Conservation (phyloP, 2,329 filamentous ascomycete genomes). For the Aspergillus neoniger region DNA sequence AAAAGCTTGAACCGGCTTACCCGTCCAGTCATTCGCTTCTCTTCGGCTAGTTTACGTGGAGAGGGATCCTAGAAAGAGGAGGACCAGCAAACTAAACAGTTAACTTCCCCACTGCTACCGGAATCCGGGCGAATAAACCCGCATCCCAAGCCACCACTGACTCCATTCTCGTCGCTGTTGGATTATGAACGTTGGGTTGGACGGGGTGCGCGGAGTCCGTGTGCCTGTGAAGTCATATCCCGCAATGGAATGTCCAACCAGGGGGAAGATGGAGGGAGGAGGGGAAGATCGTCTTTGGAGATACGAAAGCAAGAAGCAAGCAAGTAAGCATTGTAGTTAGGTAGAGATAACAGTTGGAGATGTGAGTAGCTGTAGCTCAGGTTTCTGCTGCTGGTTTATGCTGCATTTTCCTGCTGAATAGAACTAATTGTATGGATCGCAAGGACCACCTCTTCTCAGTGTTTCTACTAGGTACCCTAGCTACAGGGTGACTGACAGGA, state of each 20-base stretch:
- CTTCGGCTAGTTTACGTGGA: conserved; percentile 5
- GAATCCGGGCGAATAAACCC: background rate
- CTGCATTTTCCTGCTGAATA: background rate
- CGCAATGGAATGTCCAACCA: background rate
- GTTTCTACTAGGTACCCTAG: too few species aligned
- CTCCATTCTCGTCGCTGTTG: background rate
- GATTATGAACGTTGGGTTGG: background rate
- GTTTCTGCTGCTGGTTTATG: background rate
- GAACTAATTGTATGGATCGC: background rate
- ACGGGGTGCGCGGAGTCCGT: background rate
- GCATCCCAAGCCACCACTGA: background rate
- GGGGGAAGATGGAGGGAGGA: background rate
- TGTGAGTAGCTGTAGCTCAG: too few species aligned
- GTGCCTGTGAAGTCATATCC: background rate
- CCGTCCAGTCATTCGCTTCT: conserved; percentile 12
- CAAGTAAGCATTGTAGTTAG: too few species aligned
- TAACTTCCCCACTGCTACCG: background rate
- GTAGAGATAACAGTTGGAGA: too few species aligned
- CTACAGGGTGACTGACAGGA: background rate
- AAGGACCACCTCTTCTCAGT: too few species aligned
- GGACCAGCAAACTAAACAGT: background rate
- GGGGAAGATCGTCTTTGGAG: background rate
- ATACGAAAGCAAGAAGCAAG: background rate
- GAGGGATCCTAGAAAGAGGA: background rate
- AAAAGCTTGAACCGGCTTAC: conserved; percentile 17